These are phyloP conservation scores for Russula vinacea DNA, from an alignment of 768 basidiomycete genomes.

Conservation along the genomic window DNA sequence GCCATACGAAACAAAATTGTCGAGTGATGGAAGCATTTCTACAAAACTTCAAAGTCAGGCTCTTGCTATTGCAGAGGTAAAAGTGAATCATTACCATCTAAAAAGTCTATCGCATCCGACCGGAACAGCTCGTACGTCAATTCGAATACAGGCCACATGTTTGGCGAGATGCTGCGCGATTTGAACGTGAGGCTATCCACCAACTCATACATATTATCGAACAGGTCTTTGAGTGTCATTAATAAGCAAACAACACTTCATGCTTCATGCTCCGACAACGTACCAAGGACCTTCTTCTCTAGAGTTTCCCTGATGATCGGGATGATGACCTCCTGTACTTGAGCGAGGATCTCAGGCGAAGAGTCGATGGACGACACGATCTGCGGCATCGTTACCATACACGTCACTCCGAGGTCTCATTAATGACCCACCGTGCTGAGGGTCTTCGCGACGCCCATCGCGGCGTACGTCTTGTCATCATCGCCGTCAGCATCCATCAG, in stretches of 20 bases:
- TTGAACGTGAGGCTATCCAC: slow-evolving; percentile 85
- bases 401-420: not conserved
- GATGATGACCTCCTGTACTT: slow-evolving; percentile 78
- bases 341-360: slow-evolving; percentile 67
- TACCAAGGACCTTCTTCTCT: slow-evolving; percentile 73
- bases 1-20: slow-evolving; percentile 87
- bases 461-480: slow-evolving; percentile 83
- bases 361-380: slow-evolving; percentile 73
- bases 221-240: slow-evolving; percentile 54
- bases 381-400: slow-evolving; percentile 38
- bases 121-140: slow-evolving; percentile 81
- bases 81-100: slow-evolving; percentile 52
- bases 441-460: slow-evolving; percentile 85
- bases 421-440: slow-evolving; percentile 60
- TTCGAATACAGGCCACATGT: slow-evolving; percentile 87
- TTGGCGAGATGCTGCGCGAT: slow-evolving; percentile 66
- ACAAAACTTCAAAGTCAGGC: slow-evolving; percentile 14
- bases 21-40: slow-evolving; percentile 85
- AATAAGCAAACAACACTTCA: slow-evolving; percentile 5
- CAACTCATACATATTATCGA: slow-evolving; percentile 84
- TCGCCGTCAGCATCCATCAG: slow-evolving; percentile 52
- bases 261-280: slow-evolving; percentile 30
- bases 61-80: not conserved
- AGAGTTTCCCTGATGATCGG: slow-evolving; percentile 76
- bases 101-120: slow-evolving; percentile 77